These are phyloP conservation scores for Vitis cinerea DNA, from an alignment of 164 flowering plant species.

Conservation along the genomic window DNA sequence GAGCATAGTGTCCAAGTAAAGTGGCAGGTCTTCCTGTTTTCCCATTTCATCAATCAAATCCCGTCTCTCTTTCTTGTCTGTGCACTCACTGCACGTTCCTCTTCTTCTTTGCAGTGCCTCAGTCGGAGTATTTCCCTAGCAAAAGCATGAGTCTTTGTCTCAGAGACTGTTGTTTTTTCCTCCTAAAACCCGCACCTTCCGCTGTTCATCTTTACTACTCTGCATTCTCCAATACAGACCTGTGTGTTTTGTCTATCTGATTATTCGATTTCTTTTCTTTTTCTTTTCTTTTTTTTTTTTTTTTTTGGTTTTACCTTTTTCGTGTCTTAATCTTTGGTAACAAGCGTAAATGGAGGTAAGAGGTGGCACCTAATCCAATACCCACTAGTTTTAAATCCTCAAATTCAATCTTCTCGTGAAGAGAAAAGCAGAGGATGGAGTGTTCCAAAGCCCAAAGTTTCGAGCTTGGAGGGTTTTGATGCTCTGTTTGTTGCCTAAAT, in stretches of 20 bases:
- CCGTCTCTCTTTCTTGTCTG: neutral
- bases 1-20: neutral
- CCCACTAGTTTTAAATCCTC: slow-evolving; percentile 20
- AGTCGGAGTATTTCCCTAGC: neutral
- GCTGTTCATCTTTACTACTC: neutral
- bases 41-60: slow-evolving; percentile 7
- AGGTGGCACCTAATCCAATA: slow-evolving; percentile 32
- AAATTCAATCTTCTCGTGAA: neutral
- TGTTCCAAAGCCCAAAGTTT: neutral
- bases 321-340: neutral
- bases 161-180: slow-evolving; percentile 4
- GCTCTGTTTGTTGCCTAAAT: neutral
- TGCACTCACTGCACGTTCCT: slow-evolving; percentile 1
- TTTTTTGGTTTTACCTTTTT: neutral
- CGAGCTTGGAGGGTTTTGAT: slow-evolving; percentile 6
- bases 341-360: slow-evolving; percentile 15
- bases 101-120: neutral
- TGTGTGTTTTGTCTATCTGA: neutral
- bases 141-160: slow-evolving; percentile 4
- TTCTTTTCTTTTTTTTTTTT: neutral
- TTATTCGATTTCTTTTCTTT: neutral
- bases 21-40: neutral
- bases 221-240: neutral
- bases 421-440: neutral
- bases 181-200: neutral